phyloP scores from a whole-genome alignment of 345 rosid species.

The Syzygium jambos region DNA sequence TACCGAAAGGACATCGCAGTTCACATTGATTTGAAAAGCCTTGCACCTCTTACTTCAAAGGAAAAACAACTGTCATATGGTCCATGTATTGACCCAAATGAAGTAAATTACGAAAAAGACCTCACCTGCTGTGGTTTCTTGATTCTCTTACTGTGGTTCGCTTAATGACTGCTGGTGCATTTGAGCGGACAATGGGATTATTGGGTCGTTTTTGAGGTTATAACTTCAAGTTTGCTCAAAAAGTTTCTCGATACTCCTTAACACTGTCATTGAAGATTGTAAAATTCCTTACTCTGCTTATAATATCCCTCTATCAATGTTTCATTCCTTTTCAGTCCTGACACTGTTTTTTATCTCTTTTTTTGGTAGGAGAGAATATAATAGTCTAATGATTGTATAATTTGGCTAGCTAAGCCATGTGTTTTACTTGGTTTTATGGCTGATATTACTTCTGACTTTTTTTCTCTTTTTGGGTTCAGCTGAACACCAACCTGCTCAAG shows the following conservation, averaged over 20 bases:
- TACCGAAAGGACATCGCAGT: neutral
- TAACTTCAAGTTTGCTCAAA: neutral
- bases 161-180: neutral
- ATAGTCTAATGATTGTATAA: neutral
- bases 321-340: neutral
- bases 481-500: slow-evolving; percentile 79
- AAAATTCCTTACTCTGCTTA: neutral
- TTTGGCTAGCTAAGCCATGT: neutral
- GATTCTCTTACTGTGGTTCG: neutral
- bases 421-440: neutral
- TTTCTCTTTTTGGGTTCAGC: slow-evolving; percentile 27
- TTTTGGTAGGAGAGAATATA: neutral
- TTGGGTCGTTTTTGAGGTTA: neutral
- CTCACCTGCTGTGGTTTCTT: neutral
- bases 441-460: neutral
- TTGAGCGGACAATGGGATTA: neutral
- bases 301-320: neutral
- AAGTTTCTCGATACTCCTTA: neutral
- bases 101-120: neutral
- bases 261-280: neutral
- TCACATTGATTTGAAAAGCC: neutral
- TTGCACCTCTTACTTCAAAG: neutral
- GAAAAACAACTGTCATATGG: neutral
- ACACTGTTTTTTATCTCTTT: neutral
- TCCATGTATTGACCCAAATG: neutral